phyloP scores from a whole-genome alignment of 2,329 filamentous ascomycete species.

The Camillea tinctor region DNA sequence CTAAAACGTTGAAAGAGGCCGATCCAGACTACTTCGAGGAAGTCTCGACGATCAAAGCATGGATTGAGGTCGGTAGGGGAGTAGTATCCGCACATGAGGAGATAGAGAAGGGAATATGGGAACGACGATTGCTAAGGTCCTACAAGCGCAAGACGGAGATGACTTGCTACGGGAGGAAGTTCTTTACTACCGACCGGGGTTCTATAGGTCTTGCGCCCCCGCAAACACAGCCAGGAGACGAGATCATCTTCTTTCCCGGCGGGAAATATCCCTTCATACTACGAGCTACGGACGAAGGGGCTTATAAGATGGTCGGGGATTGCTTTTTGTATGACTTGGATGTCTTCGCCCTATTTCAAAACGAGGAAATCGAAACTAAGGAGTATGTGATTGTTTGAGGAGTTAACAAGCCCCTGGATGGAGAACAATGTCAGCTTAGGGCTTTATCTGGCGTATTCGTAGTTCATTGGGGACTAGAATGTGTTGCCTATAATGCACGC shows the following conservation, averaged over 20 bases:
- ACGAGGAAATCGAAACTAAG: not conserved
- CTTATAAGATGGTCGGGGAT: slow-evolving; percentile 12
- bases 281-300: slow-evolving; percentile 5
- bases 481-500: too few species aligned
- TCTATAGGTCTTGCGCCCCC: slow-evolving; percentile 16
- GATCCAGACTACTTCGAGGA: not conserved
- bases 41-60: too few species aligned
- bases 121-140: not conserved
- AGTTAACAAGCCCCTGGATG: not conserved
- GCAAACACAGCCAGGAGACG: slow-evolving; percentile 3
- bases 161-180: slow-evolving; percentile 10
- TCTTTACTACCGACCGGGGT: slow-evolving; percentile 11
- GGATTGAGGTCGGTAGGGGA: not conserved
- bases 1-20: slow-evolving; percentile 1
- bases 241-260: slow-evolving; percentile 13
- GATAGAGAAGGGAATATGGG: not conserved
- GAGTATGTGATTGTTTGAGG: slow-evolving; percentile 5
- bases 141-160: slow-evolving; percentile 10
- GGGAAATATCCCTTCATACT: slow-evolving; percentile 14
- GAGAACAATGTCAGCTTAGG: not conserved
- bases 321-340: slow-evolving; percentile 17
- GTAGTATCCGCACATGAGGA: not conserved
- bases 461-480: too few species aligned
- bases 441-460: not conserved
- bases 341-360: slow-evolving; percentile 10